Evolutionary conservation across 2,329 filamentous ascomycete species (phyloP), one percentile per base, ranked within the genome.

Genomic region (Exophiala xenobiotica): DNA sequence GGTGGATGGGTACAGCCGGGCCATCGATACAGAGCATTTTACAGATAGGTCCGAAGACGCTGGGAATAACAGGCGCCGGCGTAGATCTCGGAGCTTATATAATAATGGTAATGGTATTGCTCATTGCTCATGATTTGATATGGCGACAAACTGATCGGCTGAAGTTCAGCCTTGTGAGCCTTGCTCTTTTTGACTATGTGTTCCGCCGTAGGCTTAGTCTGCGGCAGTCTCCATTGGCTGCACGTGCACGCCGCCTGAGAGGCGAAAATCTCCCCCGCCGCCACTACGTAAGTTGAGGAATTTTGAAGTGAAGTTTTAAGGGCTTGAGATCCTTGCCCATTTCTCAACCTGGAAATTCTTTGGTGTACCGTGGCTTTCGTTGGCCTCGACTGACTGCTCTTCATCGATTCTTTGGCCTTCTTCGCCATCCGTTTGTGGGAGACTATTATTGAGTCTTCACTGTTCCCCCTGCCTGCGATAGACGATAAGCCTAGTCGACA

Each of bases 241-340:
- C n/a, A n/a, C n/a, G n/a, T 35, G 18, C 31, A 16, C n/a, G 31
- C n/a, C 6, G 31, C 4, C n/a, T 8, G 6, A 35, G 31, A 35
- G 31, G 31, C 31, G 31, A 35, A 35, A 35, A 35, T 35, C 31
- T 35, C 31, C 31, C 31, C 31, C 31, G n/a, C 31, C n/a, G 31
- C 31, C 31, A 35, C 31, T 35, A 16, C 31, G 31, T 35, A 12
- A 35, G n/a, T n/a, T n/a, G n/a, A 33, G 31, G 31, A 35, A 35
- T 35, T 35, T 35, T 35, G n/a, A n/a, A n/a, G n/a, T 35, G 31
- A 35, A 35, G 31, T 6, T 35, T 35, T 35, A 14, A 35, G 31
- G 31, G n/a, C 31, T 35, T 12, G 8, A 6, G 31, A 35, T 35
- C 31, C 12, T 12, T 35, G 31, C 31, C 31, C 18, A 35, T 35